A percentile compares a stretch with the other conserved stretches of the same genome.
Conservation (phyloP, 2,329 filamentous ascomycete genomes). For the Sclerotinia borealis region DNA sequence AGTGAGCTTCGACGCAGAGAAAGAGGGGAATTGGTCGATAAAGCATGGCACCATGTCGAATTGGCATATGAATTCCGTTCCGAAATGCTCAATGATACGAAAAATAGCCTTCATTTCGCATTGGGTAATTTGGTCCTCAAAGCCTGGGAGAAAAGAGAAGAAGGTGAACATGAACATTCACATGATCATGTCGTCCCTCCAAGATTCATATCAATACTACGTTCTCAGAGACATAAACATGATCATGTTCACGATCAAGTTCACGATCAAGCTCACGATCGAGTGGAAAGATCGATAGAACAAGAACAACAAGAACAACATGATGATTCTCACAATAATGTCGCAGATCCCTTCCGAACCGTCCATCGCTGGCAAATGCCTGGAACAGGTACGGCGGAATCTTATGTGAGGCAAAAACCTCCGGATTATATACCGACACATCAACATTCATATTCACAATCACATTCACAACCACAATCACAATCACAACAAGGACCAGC, state of each 20-base stretch:
- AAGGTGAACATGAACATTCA: constrained; percentile 15
- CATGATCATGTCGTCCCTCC: constrained; percentile 5
- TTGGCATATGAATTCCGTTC: constrained; percentile 29
- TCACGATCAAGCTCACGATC: too few species aligned
- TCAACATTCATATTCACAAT: background rate
- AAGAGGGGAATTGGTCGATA: constrained; percentile 27
- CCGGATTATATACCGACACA: constrained; percentile 2
- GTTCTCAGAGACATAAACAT: constrained; percentile 20
- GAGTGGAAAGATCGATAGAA: background rate
- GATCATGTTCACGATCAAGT: background rate
- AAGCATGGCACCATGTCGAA: constrained; percentile 30
- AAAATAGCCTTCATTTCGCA: constrained; percentile 27
- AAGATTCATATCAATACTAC: constrained; percentile 14
- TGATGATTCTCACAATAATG: too few species aligned
- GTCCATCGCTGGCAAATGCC: background rate
- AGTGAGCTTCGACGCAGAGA: constrained; percentile 32
- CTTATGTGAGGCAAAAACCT: constrained; percentile 9
- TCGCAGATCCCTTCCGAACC: background rate
- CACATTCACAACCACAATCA: too few species aligned
- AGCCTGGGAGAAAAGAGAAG: constrained; percentile 29
- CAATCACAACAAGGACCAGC: too few species aligned
- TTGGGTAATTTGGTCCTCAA: constrained; percentile 30
- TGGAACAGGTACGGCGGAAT: background rate
- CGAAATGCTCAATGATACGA: constrained; percentile 27
- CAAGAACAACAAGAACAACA: too few species aligned